These are phyloP conservation scores for Cryptosporidium baileyi DNA, from an alignment of 169 alveolate species.

Conservation along the genomic window DNA sequence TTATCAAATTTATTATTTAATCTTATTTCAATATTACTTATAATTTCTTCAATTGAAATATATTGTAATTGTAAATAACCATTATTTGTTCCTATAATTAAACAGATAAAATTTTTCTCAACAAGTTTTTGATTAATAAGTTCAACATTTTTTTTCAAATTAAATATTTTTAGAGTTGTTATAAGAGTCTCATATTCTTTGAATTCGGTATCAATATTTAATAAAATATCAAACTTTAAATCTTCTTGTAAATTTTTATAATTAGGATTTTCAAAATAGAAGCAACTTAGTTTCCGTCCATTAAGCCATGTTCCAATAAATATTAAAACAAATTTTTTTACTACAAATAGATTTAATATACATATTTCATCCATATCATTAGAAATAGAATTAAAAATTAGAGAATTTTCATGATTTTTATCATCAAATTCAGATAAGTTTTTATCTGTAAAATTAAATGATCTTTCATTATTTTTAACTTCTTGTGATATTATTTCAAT, in stretches of 20 bases:
- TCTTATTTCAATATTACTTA: background rate
- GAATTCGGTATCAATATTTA: slow-evolving; percentile 30
- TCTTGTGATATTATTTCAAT: no score
- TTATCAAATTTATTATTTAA: background rate
- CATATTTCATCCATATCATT: slow-evolving; percentile 11
- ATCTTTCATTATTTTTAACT: background rate
- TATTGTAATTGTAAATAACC: slow-evolving; percentile 45
- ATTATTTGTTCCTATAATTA: slow-evolving; percentile 42
- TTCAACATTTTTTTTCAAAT: background rate
- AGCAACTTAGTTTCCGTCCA: slow-evolving; percentile 7
- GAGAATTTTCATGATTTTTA: background rate
- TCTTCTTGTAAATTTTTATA: background rate
- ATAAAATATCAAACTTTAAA: background rate
- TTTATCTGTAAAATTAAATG: background rate
- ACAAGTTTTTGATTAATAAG: background rate
- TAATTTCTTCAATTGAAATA: background rate
- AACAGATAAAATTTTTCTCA: background rate
- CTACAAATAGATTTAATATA: background rate
- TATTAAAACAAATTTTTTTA: background rate
- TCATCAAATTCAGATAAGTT: background rate
- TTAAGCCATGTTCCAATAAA: slow-evolving; percentile 54
- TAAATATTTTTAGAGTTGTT: slow-evolving; percentile 6
- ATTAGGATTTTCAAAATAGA: background rate
- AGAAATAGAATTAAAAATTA: background rate
- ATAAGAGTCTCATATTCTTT: slow-evolving; percentile 6